Conservation (phyloP, 2,329 filamentous ascomycete genomes). For the Ascochyta fabae region DNA sequence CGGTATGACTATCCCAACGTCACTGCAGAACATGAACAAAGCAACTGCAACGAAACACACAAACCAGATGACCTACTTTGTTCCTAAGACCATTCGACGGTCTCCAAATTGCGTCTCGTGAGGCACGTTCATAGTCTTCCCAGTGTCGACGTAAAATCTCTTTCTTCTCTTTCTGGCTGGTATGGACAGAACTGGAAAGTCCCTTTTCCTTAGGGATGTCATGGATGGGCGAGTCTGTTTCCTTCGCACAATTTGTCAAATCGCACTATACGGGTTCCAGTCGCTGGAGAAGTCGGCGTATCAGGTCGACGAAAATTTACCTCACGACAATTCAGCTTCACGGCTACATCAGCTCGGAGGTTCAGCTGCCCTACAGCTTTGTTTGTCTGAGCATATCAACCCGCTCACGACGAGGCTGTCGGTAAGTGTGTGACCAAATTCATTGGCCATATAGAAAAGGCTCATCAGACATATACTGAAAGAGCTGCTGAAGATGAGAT, state of each 20-base stretch:
- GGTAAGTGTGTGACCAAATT: neutral
- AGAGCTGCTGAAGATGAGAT: slow-evolving; percentile 1
- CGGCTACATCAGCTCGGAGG: neutral
- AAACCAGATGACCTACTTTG: neutral
- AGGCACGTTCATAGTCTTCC: neutral
- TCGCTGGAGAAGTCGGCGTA: neutral
- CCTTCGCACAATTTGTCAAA: neutral
- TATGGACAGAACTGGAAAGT: neutral
- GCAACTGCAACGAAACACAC: neutral
- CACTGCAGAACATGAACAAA: neutral
- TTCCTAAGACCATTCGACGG: too few species aligned
- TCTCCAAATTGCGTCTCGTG: neutral
- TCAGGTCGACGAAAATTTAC: neutral
- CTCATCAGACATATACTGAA: too few species aligned
- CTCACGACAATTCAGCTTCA: neutral
- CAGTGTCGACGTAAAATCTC: neutral
- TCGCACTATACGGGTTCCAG: neutral
- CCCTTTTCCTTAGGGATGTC: neutral
- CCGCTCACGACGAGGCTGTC: neutral
- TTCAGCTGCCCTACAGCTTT: neutral
- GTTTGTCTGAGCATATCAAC: neutral
- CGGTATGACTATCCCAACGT: neutral
- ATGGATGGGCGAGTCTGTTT: neutral
- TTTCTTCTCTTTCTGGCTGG: neutral
- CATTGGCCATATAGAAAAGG: neutral